Evolutionary conservation across 2,329 filamentous ascomycete species (phyloP).

Genomic region (Fusarium sp.): DNA sequence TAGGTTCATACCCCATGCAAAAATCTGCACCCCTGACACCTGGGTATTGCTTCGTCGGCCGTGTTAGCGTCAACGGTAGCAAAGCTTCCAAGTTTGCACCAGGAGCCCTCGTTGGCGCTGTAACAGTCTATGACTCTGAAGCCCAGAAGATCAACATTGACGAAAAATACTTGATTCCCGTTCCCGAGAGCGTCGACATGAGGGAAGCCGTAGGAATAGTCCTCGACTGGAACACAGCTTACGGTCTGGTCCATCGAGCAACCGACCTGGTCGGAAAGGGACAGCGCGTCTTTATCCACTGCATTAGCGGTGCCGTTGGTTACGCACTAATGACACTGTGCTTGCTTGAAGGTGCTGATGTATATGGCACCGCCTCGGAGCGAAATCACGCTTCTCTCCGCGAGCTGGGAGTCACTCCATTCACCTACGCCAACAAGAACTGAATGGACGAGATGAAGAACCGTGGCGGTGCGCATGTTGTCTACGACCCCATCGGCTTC

Average conservation of each 20-base stretch:
- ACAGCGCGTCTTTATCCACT: constrained; percentile 63
- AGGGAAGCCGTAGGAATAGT: constrained; percentile 55
- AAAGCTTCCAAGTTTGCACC: constrained; percentile 45
- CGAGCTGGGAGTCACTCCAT: constrained; percentile 55
- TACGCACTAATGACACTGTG: constrained; percentile 56
- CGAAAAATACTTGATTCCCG: constrained; percentile 58
- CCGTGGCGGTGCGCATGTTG: constrained; percentile 59
- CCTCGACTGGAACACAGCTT: constrained; percentile 60
- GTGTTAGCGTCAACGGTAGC: constrained; percentile 53
- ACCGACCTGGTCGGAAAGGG: constrained; percentile 55
- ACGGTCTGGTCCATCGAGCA: constrained; percentile 50
- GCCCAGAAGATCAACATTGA: constrained; percentile 59
- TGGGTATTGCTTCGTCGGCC: constrained; percentile 61
- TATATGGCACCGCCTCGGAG: constrained; percentile 62
- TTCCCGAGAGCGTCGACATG: constrained; percentile 56
- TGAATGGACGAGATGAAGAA: constrained; percentile 60
- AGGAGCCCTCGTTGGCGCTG: constrained; percentile 51
- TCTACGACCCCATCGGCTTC: constrained; percentile 63
- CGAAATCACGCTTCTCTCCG: constrained; percentile 58
- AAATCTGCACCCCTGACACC: constrained; percentile 59
- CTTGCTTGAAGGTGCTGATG: constrained; percentile 56
- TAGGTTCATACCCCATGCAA: constrained; percentile 60
- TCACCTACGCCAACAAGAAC: constrained; percentile 61
- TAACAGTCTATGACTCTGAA: constrained; percentile 57
- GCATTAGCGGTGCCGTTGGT: constrained; percentile 63